These are phyloP conservation scores for Piper longum DNA, from an alignment of 164 flowering plant species.

Conservation along the genomic window DNA sequence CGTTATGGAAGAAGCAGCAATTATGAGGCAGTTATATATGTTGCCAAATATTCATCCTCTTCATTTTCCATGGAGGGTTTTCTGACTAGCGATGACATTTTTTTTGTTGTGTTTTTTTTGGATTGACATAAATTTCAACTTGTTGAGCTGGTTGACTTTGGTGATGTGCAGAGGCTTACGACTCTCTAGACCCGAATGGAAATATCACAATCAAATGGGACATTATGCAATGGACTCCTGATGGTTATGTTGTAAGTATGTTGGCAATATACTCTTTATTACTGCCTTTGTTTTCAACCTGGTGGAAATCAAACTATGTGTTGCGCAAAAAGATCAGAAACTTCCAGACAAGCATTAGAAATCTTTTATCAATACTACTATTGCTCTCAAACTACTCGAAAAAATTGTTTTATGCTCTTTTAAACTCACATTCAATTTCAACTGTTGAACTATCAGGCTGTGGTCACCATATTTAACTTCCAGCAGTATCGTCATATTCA, in stretches of 20 bases:
- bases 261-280: not conserved
- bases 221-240: slow-evolving; percentile 56
- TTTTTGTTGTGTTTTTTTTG: not conserved
- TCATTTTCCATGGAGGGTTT: not conserved
- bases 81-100: not conserved
- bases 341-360: no score
- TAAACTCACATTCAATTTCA: not conserved
- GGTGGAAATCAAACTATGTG: no score
- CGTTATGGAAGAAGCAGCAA: not conserved
- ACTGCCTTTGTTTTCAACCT: not conserved
- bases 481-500: slow-evolving; percentile 69
- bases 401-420: not conserved
- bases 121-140: not conserved
- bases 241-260: slow-evolving; percentile 70
- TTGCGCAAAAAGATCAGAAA: no score
- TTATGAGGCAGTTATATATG: not conserved
- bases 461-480: slow-evolving; percentile 66
- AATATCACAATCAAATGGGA: slow-evolving; percentile 82
- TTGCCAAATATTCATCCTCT: not conserved
- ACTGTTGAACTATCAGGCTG: slow-evolving; percentile 32
- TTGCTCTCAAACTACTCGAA: not conserved
- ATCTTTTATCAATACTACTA: no score
- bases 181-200: slow-evolving; percentile 62
- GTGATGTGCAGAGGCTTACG: slow-evolving; percentile 46
- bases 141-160: slow-evolving; percentile 3